Evolutionary conservation across 2,329 filamentous ascomycete species (phyloP).

Genomic region (Graphilbum sp.): DNA sequence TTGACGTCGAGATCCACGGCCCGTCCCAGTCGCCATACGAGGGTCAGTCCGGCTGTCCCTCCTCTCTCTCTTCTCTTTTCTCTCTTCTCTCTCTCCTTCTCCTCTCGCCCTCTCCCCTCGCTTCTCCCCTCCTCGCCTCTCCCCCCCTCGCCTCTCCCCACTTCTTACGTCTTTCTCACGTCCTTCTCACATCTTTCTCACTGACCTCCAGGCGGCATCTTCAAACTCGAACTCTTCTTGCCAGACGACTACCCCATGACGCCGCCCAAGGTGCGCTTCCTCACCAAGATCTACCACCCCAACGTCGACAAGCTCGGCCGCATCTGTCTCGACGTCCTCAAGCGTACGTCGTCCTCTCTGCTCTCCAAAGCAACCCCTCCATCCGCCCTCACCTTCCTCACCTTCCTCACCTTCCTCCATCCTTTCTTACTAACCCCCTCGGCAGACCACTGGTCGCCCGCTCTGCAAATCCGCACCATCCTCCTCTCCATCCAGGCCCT

Average conservation of each 20-base stretch:
- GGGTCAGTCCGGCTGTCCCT: slow-evolving; percentile 37
- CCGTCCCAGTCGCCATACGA: slow-evolving; percentile 89
- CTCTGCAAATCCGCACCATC: slow-evolving; percentile 93
- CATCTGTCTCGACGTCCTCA: slow-evolving; percentile 92
- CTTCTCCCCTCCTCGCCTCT: not conserved
- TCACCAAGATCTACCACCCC: slow-evolving; percentile 98
- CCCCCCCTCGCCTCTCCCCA: not conserved
- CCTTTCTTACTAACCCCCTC: no score
- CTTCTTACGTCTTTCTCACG: not conserved
- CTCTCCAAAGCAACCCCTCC: no score
- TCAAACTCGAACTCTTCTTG: slow-evolving; percentile 93
- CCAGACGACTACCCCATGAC: slow-evolving; percentile 99
- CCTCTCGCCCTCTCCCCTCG: no score
- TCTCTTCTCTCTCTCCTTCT: not conserved
- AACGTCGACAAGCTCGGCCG: slow-evolving; percentile 96
- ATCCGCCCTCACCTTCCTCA: no score
- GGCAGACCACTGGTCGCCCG: slow-evolving; percentile 98
- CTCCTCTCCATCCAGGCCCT: slow-evolving; percentile 97
- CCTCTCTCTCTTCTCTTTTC: not conserved
- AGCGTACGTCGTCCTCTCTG: slow-evolving; percentile 42
- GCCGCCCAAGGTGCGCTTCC: slow-evolving; percentile 91
- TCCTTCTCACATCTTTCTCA: not conserved
- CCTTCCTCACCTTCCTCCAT: no score
- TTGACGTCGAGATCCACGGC: slow-evolving; percentile 92
- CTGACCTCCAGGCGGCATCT: slow-evolving; percentile 47